Evolutionary conservation across 306 rosid species (phyloP).

Genomic region (Vicia sativa): DNA sequence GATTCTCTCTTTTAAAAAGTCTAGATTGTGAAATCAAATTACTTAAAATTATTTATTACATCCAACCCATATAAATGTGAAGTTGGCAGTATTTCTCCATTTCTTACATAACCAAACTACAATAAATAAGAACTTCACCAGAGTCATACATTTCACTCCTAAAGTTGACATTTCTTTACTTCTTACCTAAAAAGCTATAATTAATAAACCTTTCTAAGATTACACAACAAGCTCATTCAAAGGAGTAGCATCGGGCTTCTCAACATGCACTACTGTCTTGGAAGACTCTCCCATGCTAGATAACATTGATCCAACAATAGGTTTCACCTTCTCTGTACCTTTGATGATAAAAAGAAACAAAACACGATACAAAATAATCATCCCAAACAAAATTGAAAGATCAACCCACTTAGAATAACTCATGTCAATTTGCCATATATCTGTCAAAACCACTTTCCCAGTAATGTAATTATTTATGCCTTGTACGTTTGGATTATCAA

Average conservation of each 20-base stretch:
- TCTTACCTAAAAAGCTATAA: background rate
- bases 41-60: background rate
- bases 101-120: background rate
- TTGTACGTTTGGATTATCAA: conserved; percentile 14
- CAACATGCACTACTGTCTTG: conserved; percentile 20
- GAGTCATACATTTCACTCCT: background rate
- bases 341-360: conserved; percentile 57
- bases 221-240: background rate
- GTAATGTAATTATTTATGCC: background rate
- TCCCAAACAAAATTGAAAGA: conserved; percentile 56
- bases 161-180: background rate
- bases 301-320: conserved; percentile 10
- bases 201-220: background rate
- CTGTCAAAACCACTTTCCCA: conserved; percentile 55
- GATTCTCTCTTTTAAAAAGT: too few relatives aligned
- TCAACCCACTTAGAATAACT: conserved; percentile 72
- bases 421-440: conserved; percentile 45
- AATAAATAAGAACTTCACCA: background rate
- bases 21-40: too few relatives aligned
- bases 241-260: conserved; percentile 31
- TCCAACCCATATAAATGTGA: background rate
- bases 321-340: conserved; percentile 48
- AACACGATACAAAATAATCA: conserved; percentile 56
- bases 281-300: conserved; percentile 1
- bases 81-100: background rate